Evolutionary conservation across 768 basidiomycete genomes (phyloP).

Genomic region (Lenzites betulinus): DNA sequence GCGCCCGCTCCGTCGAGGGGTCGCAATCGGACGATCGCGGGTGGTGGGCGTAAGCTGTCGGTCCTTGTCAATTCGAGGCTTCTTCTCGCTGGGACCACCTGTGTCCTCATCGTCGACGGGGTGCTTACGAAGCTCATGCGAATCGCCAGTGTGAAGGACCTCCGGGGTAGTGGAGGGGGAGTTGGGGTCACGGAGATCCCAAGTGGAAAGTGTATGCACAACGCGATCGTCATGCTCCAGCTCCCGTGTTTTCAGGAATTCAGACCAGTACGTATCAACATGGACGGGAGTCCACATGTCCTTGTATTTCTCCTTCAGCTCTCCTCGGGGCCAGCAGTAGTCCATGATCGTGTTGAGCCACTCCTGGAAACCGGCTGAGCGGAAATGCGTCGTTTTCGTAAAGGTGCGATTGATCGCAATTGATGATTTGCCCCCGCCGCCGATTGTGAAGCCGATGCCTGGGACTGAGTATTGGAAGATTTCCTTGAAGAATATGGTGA

Average conservation of each 20-base stretch:
- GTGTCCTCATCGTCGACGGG: background rate
- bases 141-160: background rate
- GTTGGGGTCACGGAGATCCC: background rate
- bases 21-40: too few relatives aligned
- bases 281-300: conserved; percentile 2
- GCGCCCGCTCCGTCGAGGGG: background rate
- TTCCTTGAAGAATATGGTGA: background rate
- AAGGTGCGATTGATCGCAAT: background rate
- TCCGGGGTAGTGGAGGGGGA: background rate
- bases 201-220: background rate
- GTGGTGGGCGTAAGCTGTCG: background rate
- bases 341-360: conserved; percentile 3
- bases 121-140: background rate
- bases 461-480: background rate
- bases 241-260: background rate
- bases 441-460: background rate
- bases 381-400: background rate
- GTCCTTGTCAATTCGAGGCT: background rate
- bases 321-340: background rate
- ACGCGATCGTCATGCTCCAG: conserved; percentile 4
- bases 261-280: conserved; percentile 3
- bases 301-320: background rate
- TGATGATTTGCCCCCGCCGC: background rate
- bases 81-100: background rate
- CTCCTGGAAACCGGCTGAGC: background rate